Conservation (phyloP, 176 grass and related monocot species). For the Thalia dealbata region DNA sequence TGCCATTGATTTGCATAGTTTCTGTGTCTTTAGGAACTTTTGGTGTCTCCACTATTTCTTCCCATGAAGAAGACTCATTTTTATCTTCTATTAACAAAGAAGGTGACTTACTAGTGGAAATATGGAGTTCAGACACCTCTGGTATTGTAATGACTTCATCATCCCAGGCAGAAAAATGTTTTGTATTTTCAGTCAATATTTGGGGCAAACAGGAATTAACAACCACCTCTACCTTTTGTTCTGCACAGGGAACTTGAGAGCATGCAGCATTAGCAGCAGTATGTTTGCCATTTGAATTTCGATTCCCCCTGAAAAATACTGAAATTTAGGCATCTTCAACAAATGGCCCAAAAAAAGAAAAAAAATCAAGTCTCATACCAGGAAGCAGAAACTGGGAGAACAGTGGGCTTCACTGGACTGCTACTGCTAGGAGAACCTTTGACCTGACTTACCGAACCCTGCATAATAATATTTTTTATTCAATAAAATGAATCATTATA, state of each 20-base stretch:
- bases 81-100: conserved; percentile 32
- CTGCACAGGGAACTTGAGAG: conserved; percentile 29
- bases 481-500: conserved; percentile 19
- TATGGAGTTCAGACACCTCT: background rate
- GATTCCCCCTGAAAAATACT: conserved; percentile 44
- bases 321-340: conserved; percentile 9
- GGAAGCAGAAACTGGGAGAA: conserved; percentile 55
- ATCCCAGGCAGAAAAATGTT: conserved; percentile 15
- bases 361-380: conserved; percentile 59
- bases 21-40: conserved; percentile 35
- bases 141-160: background rate
- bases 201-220: conserved; percentile 29
- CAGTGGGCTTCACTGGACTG: conserved; percentile 59
- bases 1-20: conserved; percentile 10
- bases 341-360: too few relatives aligned
- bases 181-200: conserved; percentile 30
- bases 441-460: conserved; percentile 49
- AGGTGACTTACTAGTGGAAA: conserved; percentile 3
- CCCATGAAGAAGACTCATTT: conserved; percentile 60
- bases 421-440: conserved; percentile 58
- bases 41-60: conserved; percentile 48
- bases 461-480: conserved; percentile 25
- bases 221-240: conserved; percentile 50
- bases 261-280: conserved; percentile 28
- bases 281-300: conserved; percentile 39